phyloP scores from a whole-genome alignment of 169 alveolate genomes.

The Condylostoma magnum region DNA sequence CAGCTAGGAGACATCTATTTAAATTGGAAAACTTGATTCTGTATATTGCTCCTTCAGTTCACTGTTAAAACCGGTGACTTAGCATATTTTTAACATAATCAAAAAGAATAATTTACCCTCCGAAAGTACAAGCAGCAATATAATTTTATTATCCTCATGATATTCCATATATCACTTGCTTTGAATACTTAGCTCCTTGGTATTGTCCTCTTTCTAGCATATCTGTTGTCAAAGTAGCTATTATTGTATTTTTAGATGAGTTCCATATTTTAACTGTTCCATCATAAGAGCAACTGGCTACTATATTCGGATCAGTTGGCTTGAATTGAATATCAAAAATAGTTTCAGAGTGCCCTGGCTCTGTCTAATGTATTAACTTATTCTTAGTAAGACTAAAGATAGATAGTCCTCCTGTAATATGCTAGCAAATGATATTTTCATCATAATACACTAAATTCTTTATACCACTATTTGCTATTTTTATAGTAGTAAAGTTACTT shows the following conservation, averaged over 20 bases:
- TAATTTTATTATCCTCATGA: constrained; percentile 43
- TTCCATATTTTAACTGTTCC: constrained; percentile 64
- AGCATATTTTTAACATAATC: constrained; percentile 33
- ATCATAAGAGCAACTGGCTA: constrained; percentile 62
- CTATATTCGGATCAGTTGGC: constrained; percentile 44
- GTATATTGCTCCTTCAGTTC: constrained; percentile 25
- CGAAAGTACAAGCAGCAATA: constrained; percentile 33
- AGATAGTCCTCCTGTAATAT: constrained; percentile 42
- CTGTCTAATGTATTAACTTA: constrained; percentile 40
- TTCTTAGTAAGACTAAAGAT: constrained; percentile 33
- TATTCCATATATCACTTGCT: constrained; percentile 28
- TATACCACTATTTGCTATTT: constrained; percentile 48
- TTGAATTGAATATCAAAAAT: constrained; percentile 53
- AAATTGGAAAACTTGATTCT: constrained; percentile 35
- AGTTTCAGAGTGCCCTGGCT: constrained; percentile 67
- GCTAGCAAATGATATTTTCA: constrained; percentile 1
- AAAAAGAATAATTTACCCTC: constrained; percentile 36
- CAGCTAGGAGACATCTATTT: constrained; percentile 9
- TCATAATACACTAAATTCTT: neutral
- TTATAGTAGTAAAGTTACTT: constrained; percentile 36
- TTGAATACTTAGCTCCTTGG: neutral
- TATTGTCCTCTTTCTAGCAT: neutral
- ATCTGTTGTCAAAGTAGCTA: neutral
- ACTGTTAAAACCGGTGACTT: constrained; percentile 7
- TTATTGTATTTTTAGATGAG: constrained; percentile 4